Evolutionary conservation across 306 rosid species (phyloP), one percentile per base, ranked within the genome.

Genomic region (Hippophae tibetana): DNA sequence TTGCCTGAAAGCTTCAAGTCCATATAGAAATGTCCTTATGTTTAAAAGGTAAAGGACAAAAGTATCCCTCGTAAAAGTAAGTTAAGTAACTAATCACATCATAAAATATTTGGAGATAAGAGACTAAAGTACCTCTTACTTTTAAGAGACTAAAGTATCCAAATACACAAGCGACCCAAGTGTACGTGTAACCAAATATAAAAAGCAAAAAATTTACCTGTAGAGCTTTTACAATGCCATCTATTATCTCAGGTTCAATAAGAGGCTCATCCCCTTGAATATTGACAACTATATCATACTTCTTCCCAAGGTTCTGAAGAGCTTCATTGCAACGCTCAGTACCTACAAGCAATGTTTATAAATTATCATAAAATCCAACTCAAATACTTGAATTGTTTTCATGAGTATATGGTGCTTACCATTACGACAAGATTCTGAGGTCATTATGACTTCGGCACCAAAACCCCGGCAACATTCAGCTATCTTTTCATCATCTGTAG

Each of bases 251-350:
- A 13, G 98, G 98, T 70, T 92, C 96, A 60, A 87, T 50, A 71
- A 92, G 96, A 66, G 98, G 98, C 59, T 92, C 98, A 69, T 92
- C 96, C 40, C 98, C 98, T 57, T 92, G 98, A 74, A 92, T 92
- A 71, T 92, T 92, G 69, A 92, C 98, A 51, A 92, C 98, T 56
- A 92, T 64, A 74, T 92, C 98, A 64, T 92, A 92, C 52, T 81
- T 85, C 71, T 67, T 83, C 58, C 72, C 85, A 38, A 92, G 95
- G 78, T 83, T 92, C 59, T 85, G 82, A 58, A 92, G 79, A 45
- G 95, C 98, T 78, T 92, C 98, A 69, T 74, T 78, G 79, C 98
- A 92, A 59, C 98, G 93, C 69, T 87, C 98, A 26, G 98, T 80
- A 51, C 98, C 98, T 92, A 64, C 43, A 60, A 62, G 68, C 52